phyloP scores from a whole-genome alignment of 2,329 filamentous ascomycete species.

The Aspergillus aculeatinus region DNA sequence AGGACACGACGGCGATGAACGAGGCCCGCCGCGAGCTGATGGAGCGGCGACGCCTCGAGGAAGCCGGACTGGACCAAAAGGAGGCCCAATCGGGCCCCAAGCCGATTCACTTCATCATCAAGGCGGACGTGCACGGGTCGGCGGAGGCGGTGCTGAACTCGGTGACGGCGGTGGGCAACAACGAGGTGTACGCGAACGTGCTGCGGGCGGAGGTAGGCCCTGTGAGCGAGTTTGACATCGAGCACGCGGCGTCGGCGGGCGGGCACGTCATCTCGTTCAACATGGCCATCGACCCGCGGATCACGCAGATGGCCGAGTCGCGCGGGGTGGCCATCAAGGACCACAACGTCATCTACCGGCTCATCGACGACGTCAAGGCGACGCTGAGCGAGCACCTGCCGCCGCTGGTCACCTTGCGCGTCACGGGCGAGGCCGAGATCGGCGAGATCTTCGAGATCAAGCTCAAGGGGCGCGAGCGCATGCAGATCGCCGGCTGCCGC shows the following conservation, averaged over 20 bases:
- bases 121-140: slow-evolving; percentile 89
- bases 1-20: slow-evolving; percentile 76
- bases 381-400: slow-evolving; percentile 69
- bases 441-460: slow-evolving; percentile 81
- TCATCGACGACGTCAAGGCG: slow-evolving; percentile 51
- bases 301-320: slow-evolving; percentile 67
- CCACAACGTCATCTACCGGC: slow-evolving; percentile 65
- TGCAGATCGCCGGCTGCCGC: slow-evolving; percentile 82
- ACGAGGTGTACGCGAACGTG: slow-evolving; percentile 75
- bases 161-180: slow-evolving; percentile 75
- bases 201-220: slow-evolving; percentile 75
- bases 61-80: slow-evolving; percentile 35
- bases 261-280: slow-evolving; percentile 88
- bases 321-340: slow-evolving; percentile 76
- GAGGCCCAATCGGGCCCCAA: slow-evolving; percentile 49
- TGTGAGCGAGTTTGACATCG: slow-evolving; percentile 81
- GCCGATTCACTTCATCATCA: slow-evolving; percentile 78
- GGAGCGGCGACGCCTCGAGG: slow-evolving; percentile 45
- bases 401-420: slow-evolving; percentile 64
- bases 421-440: slow-evolving; percentile 86
- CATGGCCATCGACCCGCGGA: slow-evolving; percentile 63
- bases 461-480: slow-evolving; percentile 66
- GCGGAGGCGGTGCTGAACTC: slow-evolving; percentile 84
- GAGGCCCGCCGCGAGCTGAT: slow-evolving; percentile 63
- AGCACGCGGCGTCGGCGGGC: slow-evolving; percentile 75